phyloP scores from a whole-genome alignment of 306 rosid genomes.

The Purshia tridentata region DNA sequence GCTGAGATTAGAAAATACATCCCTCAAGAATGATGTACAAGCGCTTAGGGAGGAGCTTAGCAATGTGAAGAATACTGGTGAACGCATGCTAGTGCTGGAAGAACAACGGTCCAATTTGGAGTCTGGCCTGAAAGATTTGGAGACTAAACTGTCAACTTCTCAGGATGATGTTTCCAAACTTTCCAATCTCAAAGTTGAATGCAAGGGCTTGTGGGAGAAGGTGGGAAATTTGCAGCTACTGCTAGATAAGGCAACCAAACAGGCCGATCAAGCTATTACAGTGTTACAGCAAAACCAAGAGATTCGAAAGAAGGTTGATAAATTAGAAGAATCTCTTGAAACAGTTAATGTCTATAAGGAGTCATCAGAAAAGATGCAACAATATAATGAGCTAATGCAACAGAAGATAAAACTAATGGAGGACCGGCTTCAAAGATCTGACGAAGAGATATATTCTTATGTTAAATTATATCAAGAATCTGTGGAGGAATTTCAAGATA shows the following conservation, averaged over 20 bases:
- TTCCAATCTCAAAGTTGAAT: constrained; percentile 59
- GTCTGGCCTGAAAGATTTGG: constrained; percentile 65
- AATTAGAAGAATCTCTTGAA: constrained; percentile 76
- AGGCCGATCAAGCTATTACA: constrained; percentile 66
- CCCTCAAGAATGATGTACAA: constrained; percentile 55
- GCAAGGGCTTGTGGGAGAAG: constrained; percentile 56
- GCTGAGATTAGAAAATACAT: constrained; percentile 66
- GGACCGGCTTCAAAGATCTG: constrained; percentile 76
- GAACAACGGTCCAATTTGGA: constrained; percentile 67
- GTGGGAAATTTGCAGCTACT: constrained; percentile 65
- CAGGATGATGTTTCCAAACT: constrained; percentile 67
- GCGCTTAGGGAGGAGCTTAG: constrained; percentile 53
- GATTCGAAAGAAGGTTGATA: constrained; percentile 68
- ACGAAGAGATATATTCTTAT: constrained; percentile 75
- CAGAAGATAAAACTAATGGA: constrained; percentile 74
- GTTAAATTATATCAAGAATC: constrained; percentile 84
- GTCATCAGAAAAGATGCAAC: constrained; percentile 76
- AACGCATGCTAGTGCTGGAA: constrained; percentile 64
- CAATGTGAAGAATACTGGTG: constrained; percentile 49
- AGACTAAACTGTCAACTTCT: constrained; percentile 58
- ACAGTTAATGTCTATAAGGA: constrained; percentile 59
- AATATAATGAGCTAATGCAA: constrained; percentile 64
- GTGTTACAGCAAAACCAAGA: constrained; percentile 82
- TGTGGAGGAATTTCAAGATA: constrained; percentile 75
- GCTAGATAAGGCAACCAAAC: constrained; percentile 71